A percentile compares a stretch with the other conserved stretches of the same genome.
Conservation (phyloP, 2,329 filamentous ascomycete species). For the Ascomycota sp. region DNA sequence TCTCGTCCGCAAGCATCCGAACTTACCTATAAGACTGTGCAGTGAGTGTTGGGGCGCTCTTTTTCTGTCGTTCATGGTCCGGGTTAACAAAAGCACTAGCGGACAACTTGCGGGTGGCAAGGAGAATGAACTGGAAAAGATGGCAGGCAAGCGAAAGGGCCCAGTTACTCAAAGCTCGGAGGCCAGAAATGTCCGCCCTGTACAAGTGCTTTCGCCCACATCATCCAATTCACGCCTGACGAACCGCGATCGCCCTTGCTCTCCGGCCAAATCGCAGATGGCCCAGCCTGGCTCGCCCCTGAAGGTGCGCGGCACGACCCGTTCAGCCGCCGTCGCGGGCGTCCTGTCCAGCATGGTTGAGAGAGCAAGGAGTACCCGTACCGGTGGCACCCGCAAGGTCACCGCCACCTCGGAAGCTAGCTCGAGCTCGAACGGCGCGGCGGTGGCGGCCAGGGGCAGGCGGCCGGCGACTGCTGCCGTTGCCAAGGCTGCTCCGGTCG, state of each 20-base stretch:
- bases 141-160: conserved; percentile 46
- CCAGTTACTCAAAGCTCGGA: conserved; percentile 23
- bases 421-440: conserved; percentile 15
- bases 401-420: conserved; percentile 22
- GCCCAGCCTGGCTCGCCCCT: conserved; percentile 37
- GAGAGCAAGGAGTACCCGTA: conserved; percentile 33
- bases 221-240: conserved; percentile 55
- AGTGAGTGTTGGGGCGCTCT: conserved; percentile 16
- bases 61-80: conserved; percentile 1
- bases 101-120: conserved; percentile 48
- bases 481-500: conserved; percentile 10
- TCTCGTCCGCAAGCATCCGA: conserved; percentile 5
- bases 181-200: conserved; percentile 16
- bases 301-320: conserved; percentile 24
- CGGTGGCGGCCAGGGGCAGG: conserved; percentile 13
- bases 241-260: conserved; percentile 22
- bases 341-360: conserved; percentile 35
- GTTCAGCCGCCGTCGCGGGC: conserved; percentile 19
- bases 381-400: conserved; percentile 22
- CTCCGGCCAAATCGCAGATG: conserved; percentile 34
- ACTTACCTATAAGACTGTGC: conserved; percentile 24
- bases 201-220: conserved; percentile 55
- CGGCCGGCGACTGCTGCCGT: conserved; percentile 15
- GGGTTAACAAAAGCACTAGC: conserved; percentile 18
- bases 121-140: conserved; percentile 42